Base-by-base conservation (phyloP, 495 filamentous ascomycete species). In the Penicillium daleae region DNA sequence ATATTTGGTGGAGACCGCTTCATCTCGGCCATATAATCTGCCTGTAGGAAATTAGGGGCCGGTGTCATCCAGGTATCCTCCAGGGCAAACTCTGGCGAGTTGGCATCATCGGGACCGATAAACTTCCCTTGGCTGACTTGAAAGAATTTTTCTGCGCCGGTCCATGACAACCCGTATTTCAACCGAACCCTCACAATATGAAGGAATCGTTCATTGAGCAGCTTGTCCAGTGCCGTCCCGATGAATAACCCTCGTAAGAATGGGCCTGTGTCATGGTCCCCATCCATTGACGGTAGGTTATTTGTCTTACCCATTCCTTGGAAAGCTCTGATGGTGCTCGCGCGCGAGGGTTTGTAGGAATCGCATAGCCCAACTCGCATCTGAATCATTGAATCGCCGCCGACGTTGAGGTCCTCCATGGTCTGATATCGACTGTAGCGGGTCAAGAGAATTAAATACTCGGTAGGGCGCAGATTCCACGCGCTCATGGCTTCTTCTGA, bases 381-480 rank as follows among this genome's bases (percentile, higher is more conserved):
- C 21, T 76, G 68, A 13, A 79, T 39, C 2, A 52, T 60, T 17
- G 44, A 12, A 33, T 65, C 56, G 15, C 26, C 10, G 4, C 60
- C 52, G 50, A 74, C 57, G 33, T 78, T 39, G n/a, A 88, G 71
- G 46, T 79, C 63, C 15, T 88, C 77, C 31, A 91, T 68, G 31
- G 76, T 68, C 13, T 66, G 70, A 74, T 96, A 97, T 29, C 70
- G 65, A 0, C 78, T 73, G 65, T 89, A 93, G 51, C 85, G 82
- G n/a, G 97, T 82, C 15, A 97, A 80, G 6, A 96, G 78, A 6
- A 96, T 85, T 44, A 97, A 71, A 67, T 95, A 95, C 27, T 96
- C 87, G 0, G 76, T 72, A 0, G 77, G 71, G 15, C 83, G 68
- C 19, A 98, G 72, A 55, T 87, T 80, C 94, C 94, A 98, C 15